Base-by-base conservation (phyloP, 768 basidiomycete species). In the Trametes elegans region DNA sequence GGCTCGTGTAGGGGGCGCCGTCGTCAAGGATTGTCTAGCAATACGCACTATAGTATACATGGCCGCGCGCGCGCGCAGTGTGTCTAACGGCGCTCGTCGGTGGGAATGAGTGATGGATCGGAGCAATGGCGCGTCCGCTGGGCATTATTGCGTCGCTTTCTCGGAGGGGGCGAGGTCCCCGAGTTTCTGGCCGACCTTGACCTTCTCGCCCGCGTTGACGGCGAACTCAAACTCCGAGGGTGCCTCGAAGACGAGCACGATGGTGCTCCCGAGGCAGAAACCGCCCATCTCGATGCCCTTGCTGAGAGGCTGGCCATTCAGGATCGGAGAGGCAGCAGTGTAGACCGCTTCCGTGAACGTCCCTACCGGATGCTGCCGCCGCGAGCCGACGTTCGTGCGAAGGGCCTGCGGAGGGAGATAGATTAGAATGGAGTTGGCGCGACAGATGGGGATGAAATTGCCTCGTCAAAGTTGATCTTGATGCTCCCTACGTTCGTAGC, bases 401-500 rank as follows among this genome's bases (percentile, higher is more conserved):
- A 98, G 80, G 11, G 82, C 84, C 87, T 92, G n/a, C n/a, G n/a
- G n/a, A 53, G n/a, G 13, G 38, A 29, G 49, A 19, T 14, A 5
- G 18, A 11, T 8, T 43, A 53, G 39, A 8, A 38, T 41, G 40
- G 26, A 52, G 10, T 16, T 44, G 5, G 49, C 11, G 28, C 11
- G 46, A 23, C 3, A n/a, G 26, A 23, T 21, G 11, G 35, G 53
- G 10, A 41, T 21, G 4, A 19, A 21, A 18, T 47, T 40, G 87
- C 89, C 67, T 87, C 78, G 70, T 99, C 97, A 70, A 99, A 99
- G 69, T 97, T 95, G 67, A 99, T 80, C 61, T 88, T 87, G 72
- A 99, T 98, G 59, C 87, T 90, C 5, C 97, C 97, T 47, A 98
- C 97, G 69, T 99, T 98, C 10, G 96, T 98, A 2, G 97, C 97